Evolutionary conservation across 208 protist species (phyloP), one percentile per base, ranked within the genome.

Genomic region (Leishmania tarentolae): DNA sequence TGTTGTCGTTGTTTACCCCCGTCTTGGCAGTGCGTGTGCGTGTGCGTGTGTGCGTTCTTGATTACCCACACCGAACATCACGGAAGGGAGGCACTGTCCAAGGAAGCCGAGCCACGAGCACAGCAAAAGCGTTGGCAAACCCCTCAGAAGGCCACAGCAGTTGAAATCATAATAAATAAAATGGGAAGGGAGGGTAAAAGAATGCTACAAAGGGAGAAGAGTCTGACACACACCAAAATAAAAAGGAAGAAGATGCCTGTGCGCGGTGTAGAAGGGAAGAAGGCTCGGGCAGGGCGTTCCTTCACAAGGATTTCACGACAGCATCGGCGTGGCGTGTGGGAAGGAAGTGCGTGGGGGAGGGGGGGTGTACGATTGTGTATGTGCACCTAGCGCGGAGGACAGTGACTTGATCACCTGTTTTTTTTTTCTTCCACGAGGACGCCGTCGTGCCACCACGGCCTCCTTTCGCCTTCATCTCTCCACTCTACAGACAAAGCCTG

Each of bases 291-390:
- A 72, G 68, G 68, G 50, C 50, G 21, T 15, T 40, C 15, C 9
- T 40, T 35, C 31, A 68, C 61, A 68, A 68, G 31, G 61, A 68
- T 31, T 40, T 31, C 61, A 68, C 15, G n/a, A 24, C 61, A 40
- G 31, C 7, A 68, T 68, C 61, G 11, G 28, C 57, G 28, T 63
- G 15, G 57, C 57, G 57, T 63, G 57, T 31, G n/a, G 57, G n/a
- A n/a, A n/a, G n/a, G n/a, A n/a, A n/a, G 57, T 24, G 31, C 61
- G 61, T 68, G 61, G 11, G 13, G 28, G 42, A 47, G 74, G 40
- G 15, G 9, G 19, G 17, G 42, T 52, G 75, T 66, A 65, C 69
- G 75, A 57, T 65, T 40, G 75, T 53, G 24, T 61, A 52, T 76
- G 72, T 76, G 72, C 24, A n/a, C 35, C 47, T 28, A 76, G 28